Evolutionary conservation across 805 yeast species (phyloP).

Genomic region (Ogataea paraovalis): DNA sequence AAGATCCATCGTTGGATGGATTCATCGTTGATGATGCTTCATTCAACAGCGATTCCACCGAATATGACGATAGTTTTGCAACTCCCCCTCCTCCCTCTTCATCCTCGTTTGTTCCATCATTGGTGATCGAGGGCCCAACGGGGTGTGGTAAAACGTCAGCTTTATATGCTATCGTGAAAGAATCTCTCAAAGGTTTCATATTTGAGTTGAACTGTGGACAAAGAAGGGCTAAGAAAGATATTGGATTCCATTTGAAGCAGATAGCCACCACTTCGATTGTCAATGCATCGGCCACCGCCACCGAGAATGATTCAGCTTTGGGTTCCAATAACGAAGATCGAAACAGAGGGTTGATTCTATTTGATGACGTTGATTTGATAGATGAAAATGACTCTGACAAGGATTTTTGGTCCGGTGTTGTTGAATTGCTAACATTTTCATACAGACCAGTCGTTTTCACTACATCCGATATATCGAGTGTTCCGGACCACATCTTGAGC

Average conservation of each 20-base stretch:
- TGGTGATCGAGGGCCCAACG: slow-evolving; percentile 63
- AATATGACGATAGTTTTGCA: slow-evolving; percentile 30
- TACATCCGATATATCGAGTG: slow-evolving; percentile 22
- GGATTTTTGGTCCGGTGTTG: slow-evolving; percentile 74
- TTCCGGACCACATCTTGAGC: slow-evolving; percentile 27
- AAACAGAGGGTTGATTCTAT: slow-evolving; percentile 54
- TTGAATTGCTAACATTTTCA: slow-evolving; percentile 46
- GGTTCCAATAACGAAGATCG: not conserved
- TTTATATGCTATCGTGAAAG: slow-evolving; percentile 61
- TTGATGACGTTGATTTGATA: slow-evolving; percentile 83
- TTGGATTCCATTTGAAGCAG: slow-evolving; percentile 63
- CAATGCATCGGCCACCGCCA: slow-evolving; percentile 39
- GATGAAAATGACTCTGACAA: slow-evolving; percentile 65
- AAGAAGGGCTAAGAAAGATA: slow-evolving; percentile 66
- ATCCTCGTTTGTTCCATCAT: slow-evolving; percentile 48
- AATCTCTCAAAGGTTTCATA: slow-evolving; percentile 58
- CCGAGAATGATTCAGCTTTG: too few relatives aligned
- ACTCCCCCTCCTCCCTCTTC: not conserved
- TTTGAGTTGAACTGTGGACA: slow-evolving; percentile 80
- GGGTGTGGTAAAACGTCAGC: slow-evolving; percentile 81
- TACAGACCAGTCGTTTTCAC: slow-evolving; percentile 33
- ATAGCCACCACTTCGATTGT: slow-evolving; percentile 82
- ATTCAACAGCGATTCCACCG: slow-evolving; percentile 19
- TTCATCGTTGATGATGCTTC: slow-evolving; percentile 38
- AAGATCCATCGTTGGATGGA: slow-evolving; percentile 24